Percentiles rank a stretch among this genome's conserved stretches.
phyloP scores from a whole-genome alignment of 176 grass and related monocot genomes.

The Raddia guianensis region DNA sequence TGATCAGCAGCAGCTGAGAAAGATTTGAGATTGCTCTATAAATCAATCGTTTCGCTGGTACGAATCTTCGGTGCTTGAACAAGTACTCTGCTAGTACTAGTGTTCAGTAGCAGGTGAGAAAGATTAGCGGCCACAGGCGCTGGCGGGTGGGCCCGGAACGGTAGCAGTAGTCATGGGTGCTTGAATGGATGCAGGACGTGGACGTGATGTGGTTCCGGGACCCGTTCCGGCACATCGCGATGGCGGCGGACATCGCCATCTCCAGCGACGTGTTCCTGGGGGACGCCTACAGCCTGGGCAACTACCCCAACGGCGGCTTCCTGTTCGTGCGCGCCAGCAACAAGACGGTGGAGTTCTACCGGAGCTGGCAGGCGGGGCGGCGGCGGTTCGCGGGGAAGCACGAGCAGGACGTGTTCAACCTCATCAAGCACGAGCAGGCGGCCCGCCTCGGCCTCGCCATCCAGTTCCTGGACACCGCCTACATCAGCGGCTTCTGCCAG shows the following conservation, averaged over 20 bases:
- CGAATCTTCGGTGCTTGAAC: no score
- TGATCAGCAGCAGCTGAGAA: neutral
- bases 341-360: slow-evolving; percentile 79
- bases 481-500: slow-evolving; percentile 79
- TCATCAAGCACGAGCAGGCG: slow-evolving; percentile 65
- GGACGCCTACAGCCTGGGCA: slow-evolving; percentile 60
- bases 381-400: slow-evolving; percentile 61
- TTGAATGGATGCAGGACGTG: slow-evolving; percentile 55
- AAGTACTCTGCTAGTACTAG: no score
- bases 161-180: no score
- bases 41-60: neutral
- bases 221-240: slow-evolving; percentile 74
- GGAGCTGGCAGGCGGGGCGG: slow-evolving; percentile 58
- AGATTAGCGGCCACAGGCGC: no score
- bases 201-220: slow-evolving; percentile 97
- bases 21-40: no score
- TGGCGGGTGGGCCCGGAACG: no score
- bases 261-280: slow-evolving; percentile 78
- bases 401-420: slow-evolving; percentile 94
- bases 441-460: slow-evolving; percentile 52
- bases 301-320: slow-evolving; percentile 93
- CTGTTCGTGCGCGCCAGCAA: slow-evolving; percentile 71
- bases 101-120: no score
- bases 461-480: slow-evolving; percentile 84
- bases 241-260: slow-evolving; percentile 76